Evolutionary conservation across 1,284 basidiomycete genomes (phyloP), one percentile per base, ranked within the genome.

Genomic region (Peniophora sp.): DNA sequence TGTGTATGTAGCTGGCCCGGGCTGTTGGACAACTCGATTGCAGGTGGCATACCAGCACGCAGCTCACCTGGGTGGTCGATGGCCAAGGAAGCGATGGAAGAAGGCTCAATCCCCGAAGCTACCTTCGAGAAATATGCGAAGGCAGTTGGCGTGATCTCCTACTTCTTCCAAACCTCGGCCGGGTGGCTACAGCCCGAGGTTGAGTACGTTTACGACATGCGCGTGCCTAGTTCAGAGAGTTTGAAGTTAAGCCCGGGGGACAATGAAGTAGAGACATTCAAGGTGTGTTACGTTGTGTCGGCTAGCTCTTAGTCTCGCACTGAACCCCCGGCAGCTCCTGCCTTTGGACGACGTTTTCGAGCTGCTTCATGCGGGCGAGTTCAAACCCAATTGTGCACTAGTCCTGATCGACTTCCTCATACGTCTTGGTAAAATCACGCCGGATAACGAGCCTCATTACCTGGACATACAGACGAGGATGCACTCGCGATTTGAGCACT

Each of bases 61-160:
- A 84, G 89, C 68, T 66, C 73, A 0, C 72, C 81, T 0, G 79
- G 88, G 49, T 88, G 94, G 50, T 78, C 84, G 3, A 74, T 98
- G 49, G 78, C 97, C 41, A 95, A 97, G 62, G 96, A 99, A 67
- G 88, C 91, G 56, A 85, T 84, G 73, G 95, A 97, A 62, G 94
- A 97, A 66, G 95, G 92, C 14, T 90, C 83, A 57, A 74, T 97
- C 18, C 70, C 76, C 1, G 81, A 83, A 49, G 64, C 73, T 11
- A 61, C 92, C 32, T 81, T 90, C 1, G 68, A 74, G 45, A 67
- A 71, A 41, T 66, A 83, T 54, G 72, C 85, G 17, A 83, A 75
- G 58, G 65, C 74, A 24, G 78, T 73, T n/a, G 83, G 85, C 3
- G 71, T 74, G 3, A 66, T 88, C 47, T 85, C 80, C 57, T 90